Evolutionary conservation across 148 eudicot species (phyloP).

Genomic region (Silene latifolia): DNA sequence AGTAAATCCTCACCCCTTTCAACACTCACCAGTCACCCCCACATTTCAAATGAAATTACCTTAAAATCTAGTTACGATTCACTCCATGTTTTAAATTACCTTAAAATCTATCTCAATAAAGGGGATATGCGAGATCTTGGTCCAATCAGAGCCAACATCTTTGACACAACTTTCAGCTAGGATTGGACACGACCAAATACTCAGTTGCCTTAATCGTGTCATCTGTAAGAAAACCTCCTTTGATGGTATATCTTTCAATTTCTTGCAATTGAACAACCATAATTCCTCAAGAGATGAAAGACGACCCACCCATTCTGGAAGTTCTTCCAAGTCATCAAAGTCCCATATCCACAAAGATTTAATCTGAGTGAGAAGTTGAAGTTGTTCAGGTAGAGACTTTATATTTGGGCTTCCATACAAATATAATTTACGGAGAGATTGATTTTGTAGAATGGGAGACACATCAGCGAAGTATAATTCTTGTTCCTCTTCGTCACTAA

Average conservation of each 20-base stretch:
- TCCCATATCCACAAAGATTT: background rate
- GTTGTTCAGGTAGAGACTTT: background rate
- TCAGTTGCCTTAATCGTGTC: background rate
- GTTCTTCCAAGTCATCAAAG: background rate
- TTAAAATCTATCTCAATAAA: background rate
- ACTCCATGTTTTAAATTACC: background rate
- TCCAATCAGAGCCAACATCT: no score
- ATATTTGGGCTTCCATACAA: background rate
- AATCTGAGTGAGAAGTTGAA: background rate
- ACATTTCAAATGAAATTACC: no score
- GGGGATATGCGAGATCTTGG: background rate
- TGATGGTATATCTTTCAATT: constrained; percentile 6
- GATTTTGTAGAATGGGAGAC: background rate
- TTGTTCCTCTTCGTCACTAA: constrained; percentile 4
- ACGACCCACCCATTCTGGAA: constrained; percentile 12
- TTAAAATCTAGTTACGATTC: no score
- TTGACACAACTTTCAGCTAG: background rate
- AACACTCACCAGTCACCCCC: background rate
- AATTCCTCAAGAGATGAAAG: background rate
- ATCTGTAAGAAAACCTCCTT: background rate
- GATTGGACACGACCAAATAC: background rate
- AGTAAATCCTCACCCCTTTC: no score
- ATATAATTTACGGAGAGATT: background rate
- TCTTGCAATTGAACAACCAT: background rate
- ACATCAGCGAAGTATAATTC: no score